Evolutionary conservation across 345 rosid species (phyloP), one percentile per base, ranked within the genome.

Genomic region (Acer campestre): DNA sequence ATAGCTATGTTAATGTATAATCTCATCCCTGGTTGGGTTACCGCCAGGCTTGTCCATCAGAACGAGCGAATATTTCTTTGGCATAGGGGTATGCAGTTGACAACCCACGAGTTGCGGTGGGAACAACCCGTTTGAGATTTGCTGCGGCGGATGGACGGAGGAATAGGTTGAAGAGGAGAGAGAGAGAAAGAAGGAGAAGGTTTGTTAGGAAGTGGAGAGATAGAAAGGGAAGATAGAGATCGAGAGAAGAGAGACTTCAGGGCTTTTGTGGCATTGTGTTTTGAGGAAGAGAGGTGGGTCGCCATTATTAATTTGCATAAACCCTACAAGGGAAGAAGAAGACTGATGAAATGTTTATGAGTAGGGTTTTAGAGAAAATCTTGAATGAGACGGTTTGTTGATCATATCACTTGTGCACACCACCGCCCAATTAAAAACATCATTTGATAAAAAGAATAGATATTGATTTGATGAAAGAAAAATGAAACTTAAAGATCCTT

Each of bases 261-360:
- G 38, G 87, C 35, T 87, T 78, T 83, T 55, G 72, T 40, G 59
- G 38, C 17, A 3, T 20, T 3, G 25, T 84, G 89, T 42, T 75
- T 83, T 51, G 49, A 61, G 27, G 78, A 55, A 88, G 80, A 68
- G 81, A 58, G 40, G 13, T 74, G 85, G 58, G 86, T 82, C 80
- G 91, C 92, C 94, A 90, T 77, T 31, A 31, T 31, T 31, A 2
- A 25, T 44, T 35, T 6, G 44, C 2, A 44, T 40, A 59, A 76
- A 67, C 74, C 73, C 68, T 17, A 27, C 1, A 0, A 31, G 35
- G 35, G 35, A 31, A 31, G 9, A 10, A 23, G 27, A 59, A 71
- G 10, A 53, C 3, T 2, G 6, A 14, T 0, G 3, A 8, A 31
- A 67, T 55, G 66, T 73, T 73, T 67, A 10, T 10, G 29, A 17